A percentile compares a stretch with the other conserved stretches of the same genome.
Evolutionary conservation across 2,329 filamentous ascomycete genomes (phyloP).

Genomic region (Fusarium papillatum): DNA sequence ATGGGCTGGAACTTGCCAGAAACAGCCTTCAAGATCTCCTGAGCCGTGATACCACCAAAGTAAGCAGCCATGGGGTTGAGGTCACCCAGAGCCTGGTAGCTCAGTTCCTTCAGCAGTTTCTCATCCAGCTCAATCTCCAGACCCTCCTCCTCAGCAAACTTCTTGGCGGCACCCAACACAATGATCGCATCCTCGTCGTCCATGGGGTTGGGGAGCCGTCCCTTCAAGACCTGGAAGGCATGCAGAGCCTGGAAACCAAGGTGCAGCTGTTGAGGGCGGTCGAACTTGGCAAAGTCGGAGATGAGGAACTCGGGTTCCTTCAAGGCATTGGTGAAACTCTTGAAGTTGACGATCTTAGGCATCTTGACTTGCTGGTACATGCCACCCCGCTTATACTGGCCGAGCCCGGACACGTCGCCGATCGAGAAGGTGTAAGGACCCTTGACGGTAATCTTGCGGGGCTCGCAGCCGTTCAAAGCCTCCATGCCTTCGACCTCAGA

Average conservation of each 20-base stretch:
- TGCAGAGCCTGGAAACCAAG: constrained; percentile 94
- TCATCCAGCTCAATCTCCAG: constrained; percentile 82
- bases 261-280: constrained; percentile 92
- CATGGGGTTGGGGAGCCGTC: constrained; percentile 84
- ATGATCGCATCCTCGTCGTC: constrained; percentile 87
- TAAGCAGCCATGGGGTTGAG: constrained; percentile 93
- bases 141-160: constrained; percentile 80
- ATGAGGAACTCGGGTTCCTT: constrained; percentile 91
- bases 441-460: constrained; percentile 93
- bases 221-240: constrained; percentile 82
- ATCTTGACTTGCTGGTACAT: constrained; percentile 98
- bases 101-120: constrained; percentile 92
- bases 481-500: constrained; percentile 95
- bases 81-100: constrained; percentile 94
- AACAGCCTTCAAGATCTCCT: constrained; percentile 96
- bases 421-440: constrained; percentile 98
- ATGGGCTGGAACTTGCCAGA: constrained; percentile 99
- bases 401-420: constrained; percentile 89
- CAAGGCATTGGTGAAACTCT: constrained; percentile 81
- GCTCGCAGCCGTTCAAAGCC: constrained; percentile 83
- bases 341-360: constrained; percentile 94
- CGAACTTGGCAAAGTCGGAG: constrained; percentile 98
- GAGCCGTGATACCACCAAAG: constrained; percentile 93
- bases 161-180: constrained; percentile 81
- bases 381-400: constrained; percentile 89